Base-by-base conservation (phyloP, 2,329 filamentous ascomycete species). In the Ascochyta fabae region DNA sequence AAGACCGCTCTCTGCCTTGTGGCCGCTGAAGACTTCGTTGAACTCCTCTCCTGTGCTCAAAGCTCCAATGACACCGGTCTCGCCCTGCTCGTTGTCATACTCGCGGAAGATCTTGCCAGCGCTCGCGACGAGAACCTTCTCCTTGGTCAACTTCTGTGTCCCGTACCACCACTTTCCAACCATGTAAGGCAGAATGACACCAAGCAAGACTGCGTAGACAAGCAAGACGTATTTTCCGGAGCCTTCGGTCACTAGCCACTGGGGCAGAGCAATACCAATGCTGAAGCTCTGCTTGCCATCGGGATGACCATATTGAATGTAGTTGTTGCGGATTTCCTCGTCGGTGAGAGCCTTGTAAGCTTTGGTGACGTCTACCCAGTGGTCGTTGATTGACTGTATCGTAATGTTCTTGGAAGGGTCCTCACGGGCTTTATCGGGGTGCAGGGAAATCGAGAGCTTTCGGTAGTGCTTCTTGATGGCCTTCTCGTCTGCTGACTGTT, bases 161-260 rank as follows among this genome's bases (percentile, higher is more conserved):
- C 96, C 95, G 74, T 99, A 99, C 95, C 95, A 99, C 95, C 95
- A 99, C 56, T 90, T 92, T 43, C 95, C 95, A 52, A 99, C 94
- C 43, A 95, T 82, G 75, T 96, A 99, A 3, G 95, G 95, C 48
- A 99, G 82, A 57, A 97, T 80, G 59, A 98, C 91, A 51, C 94
- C 95, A 47, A 99, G 87, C 35, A 98, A 84, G 31, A 89, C 78
- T 34, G 92, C 93, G 75, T 99, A 99, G 61, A 97, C 84, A 53
- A 97, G 81, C 58, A 99, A 82, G 49, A 99, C 90, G 72, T 96
- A 98, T 81, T 97, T 98, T 64, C 93, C 94, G 75, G 95, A 96
- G 51, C 93, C 94, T 65, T 97, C 92, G 13, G 91, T 90, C 51
- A 99, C 85, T 68, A 99, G 92, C 77, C 95, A 91, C 75, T 95